These are phyloP conservation scores for Myriangium duriaei DNA, from an alignment of 2,329 filamentous ascomycete genomes.

Conservation along the genomic window DNA sequence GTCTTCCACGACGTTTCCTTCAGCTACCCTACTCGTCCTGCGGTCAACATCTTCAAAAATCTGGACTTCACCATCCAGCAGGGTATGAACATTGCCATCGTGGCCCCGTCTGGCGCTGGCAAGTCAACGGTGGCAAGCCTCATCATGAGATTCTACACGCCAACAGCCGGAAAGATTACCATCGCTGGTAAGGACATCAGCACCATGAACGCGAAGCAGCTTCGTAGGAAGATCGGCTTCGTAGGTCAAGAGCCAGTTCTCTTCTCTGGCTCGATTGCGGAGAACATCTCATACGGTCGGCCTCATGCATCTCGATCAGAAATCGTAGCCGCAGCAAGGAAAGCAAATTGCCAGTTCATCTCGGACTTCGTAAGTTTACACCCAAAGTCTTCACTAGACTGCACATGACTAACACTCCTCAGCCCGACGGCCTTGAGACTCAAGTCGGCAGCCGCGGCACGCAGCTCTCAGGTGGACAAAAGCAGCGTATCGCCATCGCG, in stretches of 20 bases:
- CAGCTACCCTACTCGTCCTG: conserved; percentile 85
- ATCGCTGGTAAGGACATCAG: conserved; percentile 78
- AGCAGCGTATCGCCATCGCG: conserved; percentile 95
- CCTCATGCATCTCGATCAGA: conserved; percentile 66
- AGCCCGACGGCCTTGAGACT: conserved; percentile 87
- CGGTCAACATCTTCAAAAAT: conserved; percentile 80
- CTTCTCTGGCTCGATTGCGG: conserved; percentile 71
- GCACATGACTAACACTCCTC: conserved; percentile 7
- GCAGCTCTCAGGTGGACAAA: conserved; percentile 90
- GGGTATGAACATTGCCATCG: conserved; percentile 89
- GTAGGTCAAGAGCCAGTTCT: conserved; percentile 93
- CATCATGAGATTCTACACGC: conserved; percentile 80
- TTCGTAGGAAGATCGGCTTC: conserved; percentile 84
- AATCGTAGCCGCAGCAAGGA: conserved; percentile 73
- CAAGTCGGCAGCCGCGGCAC: conserved; percentile 84
- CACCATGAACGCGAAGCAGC: conserved; percentile 81
- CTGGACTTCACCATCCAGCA: conserved; percentile 84
- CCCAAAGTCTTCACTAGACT: background rate
- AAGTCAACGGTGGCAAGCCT: conserved; percentile 94
- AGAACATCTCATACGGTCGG: conserved; percentile 85
- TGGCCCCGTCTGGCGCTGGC: conserved; percentile 88
- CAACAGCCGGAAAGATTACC: conserved; percentile 61
- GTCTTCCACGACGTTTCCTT: conserved; percentile 78
- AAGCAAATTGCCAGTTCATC: conserved; percentile 95
- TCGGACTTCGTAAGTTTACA: conserved; percentile 60